Evolutionary conservation across 139 green algal genomes (phyloP).

Genomic region (Chlorella vulgaris): DNA sequence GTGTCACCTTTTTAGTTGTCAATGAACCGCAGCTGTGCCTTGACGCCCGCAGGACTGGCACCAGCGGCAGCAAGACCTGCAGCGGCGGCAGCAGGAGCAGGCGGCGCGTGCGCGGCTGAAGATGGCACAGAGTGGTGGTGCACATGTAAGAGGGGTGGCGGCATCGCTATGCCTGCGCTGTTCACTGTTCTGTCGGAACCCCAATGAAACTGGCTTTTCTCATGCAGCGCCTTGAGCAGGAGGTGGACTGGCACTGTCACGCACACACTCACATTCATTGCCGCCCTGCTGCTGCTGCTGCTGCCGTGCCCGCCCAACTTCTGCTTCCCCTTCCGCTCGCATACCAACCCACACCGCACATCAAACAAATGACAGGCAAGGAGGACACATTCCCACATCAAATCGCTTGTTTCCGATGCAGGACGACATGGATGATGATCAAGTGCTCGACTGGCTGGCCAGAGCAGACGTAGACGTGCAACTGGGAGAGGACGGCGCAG

Average conservation of each 20-base stretch:
- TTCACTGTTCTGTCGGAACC: no score
- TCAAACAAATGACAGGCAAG: no score
- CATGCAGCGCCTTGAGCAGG: no score
- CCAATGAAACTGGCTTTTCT: no score
- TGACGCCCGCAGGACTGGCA: conserved; percentile 18
- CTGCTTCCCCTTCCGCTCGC: no score
- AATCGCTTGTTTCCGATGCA: no score
- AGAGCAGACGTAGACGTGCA: conserved; percentile 36
- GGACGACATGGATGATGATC: conserved; percentile 41
- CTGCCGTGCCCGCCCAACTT: no score
- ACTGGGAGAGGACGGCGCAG: not conserved
- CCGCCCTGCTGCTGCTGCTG: not conserved
- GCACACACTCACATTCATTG: not conserved
- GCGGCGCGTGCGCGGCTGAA: conserved; percentile 31
- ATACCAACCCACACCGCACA: no score
- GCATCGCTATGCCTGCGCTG: not conserved
- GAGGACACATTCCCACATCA: no score
- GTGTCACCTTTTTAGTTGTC: no score
- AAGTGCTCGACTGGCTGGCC: conserved; percentile 46
- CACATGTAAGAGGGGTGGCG: not conserved
- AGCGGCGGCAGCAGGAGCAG: conserved; percentile 23
- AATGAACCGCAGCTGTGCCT: not conserved
- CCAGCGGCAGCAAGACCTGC: conserved; percentile 22
- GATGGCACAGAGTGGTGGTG: conserved; percentile 10
- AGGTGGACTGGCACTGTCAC: no score